phyloP scores from a whole-genome alignment of 2,329 filamentous ascomycete genomes.

The Colletotrichum spaethianum region DNA sequence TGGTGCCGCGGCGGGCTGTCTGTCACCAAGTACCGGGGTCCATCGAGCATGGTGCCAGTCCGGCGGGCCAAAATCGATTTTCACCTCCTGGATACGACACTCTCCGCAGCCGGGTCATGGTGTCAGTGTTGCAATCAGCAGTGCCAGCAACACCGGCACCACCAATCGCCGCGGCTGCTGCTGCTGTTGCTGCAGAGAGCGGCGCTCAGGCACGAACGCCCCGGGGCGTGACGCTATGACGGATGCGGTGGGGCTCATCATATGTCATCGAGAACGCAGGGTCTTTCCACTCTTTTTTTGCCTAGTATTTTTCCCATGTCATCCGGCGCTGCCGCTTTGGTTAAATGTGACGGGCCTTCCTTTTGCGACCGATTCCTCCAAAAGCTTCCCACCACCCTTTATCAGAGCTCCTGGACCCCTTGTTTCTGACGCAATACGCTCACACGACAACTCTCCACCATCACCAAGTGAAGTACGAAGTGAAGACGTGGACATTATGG shows the following conservation, averaged over 20 bases:
- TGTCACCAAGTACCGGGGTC: conserved; percentile 28
- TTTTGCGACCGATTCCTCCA: not conserved
- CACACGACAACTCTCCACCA: not conserved
- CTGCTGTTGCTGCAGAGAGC: not conserved
- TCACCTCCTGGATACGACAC: too few species aligned
- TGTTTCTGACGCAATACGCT: conserved; percentile 25
- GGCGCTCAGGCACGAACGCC: conserved; percentile 8
- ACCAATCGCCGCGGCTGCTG: not conserved
- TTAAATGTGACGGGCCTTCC: conserved; percentile 21
- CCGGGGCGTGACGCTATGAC: conserved; percentile 27
- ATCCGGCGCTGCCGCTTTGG: conserved; percentile 37
- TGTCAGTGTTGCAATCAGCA: not conserved
- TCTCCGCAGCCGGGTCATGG: not conserved
- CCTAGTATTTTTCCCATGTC: conserved; percentile 11
- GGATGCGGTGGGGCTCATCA: conserved; percentile 30
- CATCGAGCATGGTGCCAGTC: not conserved
- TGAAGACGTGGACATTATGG: conserved; percentile 17
- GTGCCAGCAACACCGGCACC: not conserved
- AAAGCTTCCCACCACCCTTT: conserved; percentile 14
- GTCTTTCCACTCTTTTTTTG: conserved; percentile 36
- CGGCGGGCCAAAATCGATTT: conserved; percentile 11
- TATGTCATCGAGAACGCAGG: conserved; percentile 40
- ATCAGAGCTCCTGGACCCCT: conserved; percentile 38
- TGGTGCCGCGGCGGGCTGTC: conserved; percentile 2
- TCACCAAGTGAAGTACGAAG: not conserved